Percentiles rank a stretch among this genome's conserved stretches.
These are phyloP conservation scores for Moesziomyces globuligerus DNA, from an alignment of 1,284 basidiomycete species.

Conservation along the genomic window DNA sequence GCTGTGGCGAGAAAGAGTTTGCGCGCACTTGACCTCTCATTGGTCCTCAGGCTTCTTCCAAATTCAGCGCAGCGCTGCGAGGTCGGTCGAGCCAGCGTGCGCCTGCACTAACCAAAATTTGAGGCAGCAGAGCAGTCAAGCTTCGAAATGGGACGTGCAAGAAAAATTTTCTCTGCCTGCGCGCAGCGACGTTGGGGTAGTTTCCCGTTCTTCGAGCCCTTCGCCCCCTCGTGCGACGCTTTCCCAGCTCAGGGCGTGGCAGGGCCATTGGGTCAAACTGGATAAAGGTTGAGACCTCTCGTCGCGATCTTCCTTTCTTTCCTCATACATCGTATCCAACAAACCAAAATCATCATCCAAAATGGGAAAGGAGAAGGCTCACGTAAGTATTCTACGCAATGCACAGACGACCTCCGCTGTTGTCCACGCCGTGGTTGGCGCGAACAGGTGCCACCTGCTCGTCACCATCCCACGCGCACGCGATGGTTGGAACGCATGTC, in stretches of 20 bases:
- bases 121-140: slow-evolving; percentile 29
- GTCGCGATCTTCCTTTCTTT: slow-evolving; percentile 32
- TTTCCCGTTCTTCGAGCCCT: slow-evolving; percentile 9
- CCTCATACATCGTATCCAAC: slow-evolving; percentile 50
- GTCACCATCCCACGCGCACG: no score
- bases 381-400: slow-evolving; percentile 59
- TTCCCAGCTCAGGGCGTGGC: slow-evolving; percentile 1
- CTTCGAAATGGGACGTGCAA: slow-evolving; percentile 29
- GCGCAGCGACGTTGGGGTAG: slow-evolving; percentile 12
- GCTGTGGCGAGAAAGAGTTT: background rate
- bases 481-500: no score
- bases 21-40: background rate
- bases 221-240: background rate
- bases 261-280: slow-evolving; percentile 15
- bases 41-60: slow-evolving; percentile 30
- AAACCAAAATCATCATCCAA: slow-evolving; percentile 43
- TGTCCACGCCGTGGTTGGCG: background rate
- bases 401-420: background rate
- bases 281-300: slow-evolving; percentile 32
- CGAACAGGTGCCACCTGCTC: no score
- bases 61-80: slow-evolving; percentile 1
- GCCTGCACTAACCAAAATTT: slow-evolving; percentile 10
- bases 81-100: slow-evolving; percentile 2
- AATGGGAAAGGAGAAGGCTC: slow-evolving; percentile 62
- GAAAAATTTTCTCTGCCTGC: slow-evolving; percentile 46